A percentile compares a stretch with the other conserved stretches of the same genome.
Evolutionary conservation across 441 rosid genomes (phyloP).

Genomic region (Hypseocharis bilobata): DNA sequence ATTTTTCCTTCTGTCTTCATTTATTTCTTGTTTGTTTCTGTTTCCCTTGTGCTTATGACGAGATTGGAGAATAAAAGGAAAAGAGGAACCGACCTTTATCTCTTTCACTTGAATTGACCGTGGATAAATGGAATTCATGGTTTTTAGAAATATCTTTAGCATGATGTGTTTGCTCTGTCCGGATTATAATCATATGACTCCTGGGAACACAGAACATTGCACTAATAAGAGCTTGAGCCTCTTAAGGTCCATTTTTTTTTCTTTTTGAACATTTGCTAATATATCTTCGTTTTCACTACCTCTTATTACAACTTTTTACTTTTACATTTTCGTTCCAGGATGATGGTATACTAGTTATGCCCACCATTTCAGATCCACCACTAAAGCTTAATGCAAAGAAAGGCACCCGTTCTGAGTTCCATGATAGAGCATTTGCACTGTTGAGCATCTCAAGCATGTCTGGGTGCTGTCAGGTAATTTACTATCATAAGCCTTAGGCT

Average conservation of each 20-base stretch:
- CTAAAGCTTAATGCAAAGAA: conserved; percentile 54
- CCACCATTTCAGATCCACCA: conserved; percentile 68
- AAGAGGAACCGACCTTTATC: too few species aligned
- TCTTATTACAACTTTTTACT: not conserved
- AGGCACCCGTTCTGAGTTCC: conserved; percentile 41
- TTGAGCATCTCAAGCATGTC: conserved; percentile 83
- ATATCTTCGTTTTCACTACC: not conserved
- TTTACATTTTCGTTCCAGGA: conserved; percentile 41
- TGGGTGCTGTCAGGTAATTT: conserved; percentile 81
- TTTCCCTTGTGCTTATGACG: too few species aligned
- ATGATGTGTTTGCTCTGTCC: not conserved
- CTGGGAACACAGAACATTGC: not conserved
- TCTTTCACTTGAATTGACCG: too few species aligned
- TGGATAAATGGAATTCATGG: too few species aligned
- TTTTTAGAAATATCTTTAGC: too few species aligned
- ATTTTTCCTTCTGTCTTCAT: too few species aligned
- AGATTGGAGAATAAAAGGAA: too few species aligned
- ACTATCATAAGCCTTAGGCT: conserved; percentile 13
- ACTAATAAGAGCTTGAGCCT: not conserved
- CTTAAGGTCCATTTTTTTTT: not conserved
- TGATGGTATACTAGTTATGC: conserved; percentile 67
- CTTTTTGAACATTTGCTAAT: not conserved
- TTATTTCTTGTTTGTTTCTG: too few species aligned
- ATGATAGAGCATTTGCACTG: conserved; percentile 45
- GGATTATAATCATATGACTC: not conserved